Conservation (phyloP, 1,284 basidiomycete species). For the Hemileccinum hortonii region DNA sequence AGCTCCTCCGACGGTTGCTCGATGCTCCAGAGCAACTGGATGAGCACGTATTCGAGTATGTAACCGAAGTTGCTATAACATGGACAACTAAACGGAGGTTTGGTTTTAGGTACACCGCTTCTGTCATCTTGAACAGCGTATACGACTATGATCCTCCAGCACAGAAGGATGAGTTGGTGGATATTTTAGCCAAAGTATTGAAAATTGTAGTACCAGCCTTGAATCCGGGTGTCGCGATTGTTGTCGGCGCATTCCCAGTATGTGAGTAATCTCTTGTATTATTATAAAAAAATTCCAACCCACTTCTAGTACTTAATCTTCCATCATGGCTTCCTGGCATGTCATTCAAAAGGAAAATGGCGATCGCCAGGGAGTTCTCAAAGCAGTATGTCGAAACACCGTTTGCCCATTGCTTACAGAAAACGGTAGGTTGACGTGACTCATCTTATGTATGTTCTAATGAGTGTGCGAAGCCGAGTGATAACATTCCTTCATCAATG, state of each 20-base stretch:
- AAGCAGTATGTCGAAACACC: slow-evolving; percentile 9
- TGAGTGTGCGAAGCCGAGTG: background rate
- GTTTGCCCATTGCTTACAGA: slow-evolving; percentile 16
- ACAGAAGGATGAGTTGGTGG: slow-evolving; percentile 11
- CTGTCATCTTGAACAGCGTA: slow-evolving; percentile 8
- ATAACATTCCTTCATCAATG: slow-evolving; percentile 8
- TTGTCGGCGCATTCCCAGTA: slow-evolving; percentile 11
- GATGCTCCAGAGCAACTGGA: slow-evolving; percentile 3
- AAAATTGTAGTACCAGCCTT: background rate
- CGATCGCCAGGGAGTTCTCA: background rate
- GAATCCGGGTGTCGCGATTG: slow-evolving; percentile 9
- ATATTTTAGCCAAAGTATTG: background rate
- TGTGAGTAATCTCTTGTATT: slow-evolving; percentile 9
- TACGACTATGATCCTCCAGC: slow-evolving; percentile 18
- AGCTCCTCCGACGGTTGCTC: slow-evolving; percentile 14
- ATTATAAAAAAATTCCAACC: too few species aligned
- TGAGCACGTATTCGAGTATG: slow-evolving; percentile 12
- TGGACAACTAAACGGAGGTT: too few species aligned
- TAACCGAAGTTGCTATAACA: background rate
- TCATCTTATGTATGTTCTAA: background rate
- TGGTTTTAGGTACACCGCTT: slow-evolving; percentile 12
- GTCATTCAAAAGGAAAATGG: slow-evolving; percentile 1
- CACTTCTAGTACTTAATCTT: background rate
- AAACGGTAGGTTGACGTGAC: background rate
- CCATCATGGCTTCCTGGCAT: too few species aligned